Evolutionary conservation across 2,329 filamentous ascomycete genomes (phyloP).

Genomic region (Aspergillus arachidicola): DNA sequence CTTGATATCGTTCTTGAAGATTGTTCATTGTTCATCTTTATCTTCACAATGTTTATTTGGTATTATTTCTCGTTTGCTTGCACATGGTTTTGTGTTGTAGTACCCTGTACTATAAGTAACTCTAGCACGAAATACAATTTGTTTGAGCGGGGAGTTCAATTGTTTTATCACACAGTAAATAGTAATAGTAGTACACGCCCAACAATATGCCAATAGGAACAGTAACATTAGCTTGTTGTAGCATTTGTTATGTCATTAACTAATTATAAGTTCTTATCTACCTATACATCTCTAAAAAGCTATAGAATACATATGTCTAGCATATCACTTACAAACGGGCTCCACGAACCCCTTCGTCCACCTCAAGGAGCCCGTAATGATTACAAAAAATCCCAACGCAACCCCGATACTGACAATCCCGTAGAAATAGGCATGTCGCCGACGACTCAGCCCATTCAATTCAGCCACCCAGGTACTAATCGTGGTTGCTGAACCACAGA

Average conservation of each 20-base stretch:
- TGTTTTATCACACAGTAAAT: background rate
- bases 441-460: constrained; percentile 55
- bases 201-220: background rate
- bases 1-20: constrained; percentile 5
- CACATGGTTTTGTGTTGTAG: constrained; percentile 34
- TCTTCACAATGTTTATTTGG: constrained; percentile 9
- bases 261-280: background rate
- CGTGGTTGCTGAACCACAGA: constrained; percentile 68
- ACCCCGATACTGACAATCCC: constrained; percentile 51
- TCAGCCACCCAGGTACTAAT: constrained; percentile 70
- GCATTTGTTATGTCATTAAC: background rate
- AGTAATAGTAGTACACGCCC: background rate
- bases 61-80: constrained; percentile 25
- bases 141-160: constrained; percentile 32
- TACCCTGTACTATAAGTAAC: constrained; percentile 45
- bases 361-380: constrained; percentile 59
- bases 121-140: constrained; percentile 33
- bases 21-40: constrained; percentile 8
- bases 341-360: constrained; percentile 52
- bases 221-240: background rate
- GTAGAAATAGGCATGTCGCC: constrained; percentile 64
- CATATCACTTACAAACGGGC: constrained; percentile 33
- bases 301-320: background rate
- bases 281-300: background rate
- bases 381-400: constrained; percentile 52